Evolutionary conservation across 1,284 basidiomycete species (phyloP).

Genomic region (Tremellales sp.): DNA sequence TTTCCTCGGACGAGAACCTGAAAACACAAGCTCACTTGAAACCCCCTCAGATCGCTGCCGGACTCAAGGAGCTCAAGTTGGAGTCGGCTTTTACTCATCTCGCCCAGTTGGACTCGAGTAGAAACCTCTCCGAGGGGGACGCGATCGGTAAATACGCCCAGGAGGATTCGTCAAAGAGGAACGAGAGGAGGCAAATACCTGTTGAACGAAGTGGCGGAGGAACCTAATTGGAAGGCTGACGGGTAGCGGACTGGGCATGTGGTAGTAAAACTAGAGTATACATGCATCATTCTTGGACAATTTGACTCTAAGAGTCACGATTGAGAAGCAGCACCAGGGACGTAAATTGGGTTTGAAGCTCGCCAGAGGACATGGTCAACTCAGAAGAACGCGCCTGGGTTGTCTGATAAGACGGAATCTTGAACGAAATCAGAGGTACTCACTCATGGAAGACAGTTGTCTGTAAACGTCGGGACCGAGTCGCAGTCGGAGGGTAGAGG

Average conservation of each 20-base stretch:
- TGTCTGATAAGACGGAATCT: background rate
- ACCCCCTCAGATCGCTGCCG: conserved; percentile 63
- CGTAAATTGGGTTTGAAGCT: too few relatives aligned
- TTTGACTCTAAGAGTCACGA: too few relatives aligned
- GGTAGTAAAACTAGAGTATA: too few relatives aligned
- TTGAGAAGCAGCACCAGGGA: too few relatives aligned
- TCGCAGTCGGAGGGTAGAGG: conserved; percentile 78
- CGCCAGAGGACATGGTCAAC: too few relatives aligned
- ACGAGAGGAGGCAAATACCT: conserved; percentile 58
- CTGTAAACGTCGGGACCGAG: conserved; percentile 89
- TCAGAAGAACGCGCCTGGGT: conserved; percentile 10
- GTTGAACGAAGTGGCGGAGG: conserved; percentile 84
- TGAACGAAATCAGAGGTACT: conserved; percentile 10
- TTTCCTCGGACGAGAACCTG: conserved; percentile 4
- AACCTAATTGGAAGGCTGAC: conserved; percentile 59
- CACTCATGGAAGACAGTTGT: conserved; percentile 57
- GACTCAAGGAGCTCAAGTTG: conserved; percentile 68
- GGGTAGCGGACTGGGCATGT: too few relatives aligned
- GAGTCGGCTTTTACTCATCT: conserved; percentile 54
- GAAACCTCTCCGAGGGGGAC: conserved; percentile 22
- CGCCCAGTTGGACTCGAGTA: conserved; percentile 37
- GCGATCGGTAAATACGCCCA: conserved; percentile 32
- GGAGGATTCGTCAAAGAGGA: conserved; percentile 51
- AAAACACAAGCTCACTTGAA: background rate
- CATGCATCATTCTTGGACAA: too few relatives aligned